Conservation (phyloP, 2,329 filamentous ascomycete species). For the Hymenoscyphus infarciens region DNA sequence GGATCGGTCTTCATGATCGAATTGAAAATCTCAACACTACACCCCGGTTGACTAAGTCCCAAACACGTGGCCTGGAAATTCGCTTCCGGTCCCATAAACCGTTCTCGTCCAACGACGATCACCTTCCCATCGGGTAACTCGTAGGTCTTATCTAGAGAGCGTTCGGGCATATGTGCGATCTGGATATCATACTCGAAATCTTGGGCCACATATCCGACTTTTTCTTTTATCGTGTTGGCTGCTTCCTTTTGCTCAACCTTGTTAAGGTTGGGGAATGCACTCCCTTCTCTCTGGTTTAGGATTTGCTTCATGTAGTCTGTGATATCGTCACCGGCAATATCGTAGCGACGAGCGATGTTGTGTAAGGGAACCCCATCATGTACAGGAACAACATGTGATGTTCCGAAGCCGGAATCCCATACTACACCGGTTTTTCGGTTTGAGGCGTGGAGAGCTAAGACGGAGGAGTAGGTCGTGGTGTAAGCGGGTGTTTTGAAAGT, state of each 20-base stretch:
- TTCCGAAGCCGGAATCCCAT: constrained; percentile 99
- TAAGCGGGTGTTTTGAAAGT: constrained; percentile 99
- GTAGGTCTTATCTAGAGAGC: constrained; percentile 96
- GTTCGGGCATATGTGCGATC: constrained; percentile 99
- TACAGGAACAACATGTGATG: constrained; percentile 99
- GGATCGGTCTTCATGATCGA: constrained; percentile 99
- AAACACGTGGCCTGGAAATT: constrained; percentile 59
- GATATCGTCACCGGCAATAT: constrained; percentile 99
- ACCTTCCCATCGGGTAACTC: constrained; percentile 98
- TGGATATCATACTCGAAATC: constrained; percentile 99
- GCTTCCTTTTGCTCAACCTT: constrained; percentile 99
- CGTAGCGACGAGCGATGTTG: constrained; percentile 99
- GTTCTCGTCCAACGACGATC: constrained; percentile 99
- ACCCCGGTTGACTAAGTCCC: constrained; percentile 96
- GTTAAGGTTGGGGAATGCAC: constrained; percentile 79
- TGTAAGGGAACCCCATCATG: constrained; percentile 99
- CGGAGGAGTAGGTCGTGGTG: constrained; percentile 99
- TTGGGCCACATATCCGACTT: constrained; percentile 99
- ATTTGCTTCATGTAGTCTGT: constrained; percentile 99
- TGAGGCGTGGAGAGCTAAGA: constrained; percentile 97
- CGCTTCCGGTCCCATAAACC: constrained; percentile 98
- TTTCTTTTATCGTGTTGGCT: constrained; percentile 99
- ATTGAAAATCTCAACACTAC: constrained; percentile 99
- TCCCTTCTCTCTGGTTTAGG: constrained; percentile 82
- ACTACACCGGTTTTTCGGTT: constrained; percentile 99